phyloP scores from a whole-genome alignment of 108 stramenopile species.

The Seminavis robusta region DNA sequence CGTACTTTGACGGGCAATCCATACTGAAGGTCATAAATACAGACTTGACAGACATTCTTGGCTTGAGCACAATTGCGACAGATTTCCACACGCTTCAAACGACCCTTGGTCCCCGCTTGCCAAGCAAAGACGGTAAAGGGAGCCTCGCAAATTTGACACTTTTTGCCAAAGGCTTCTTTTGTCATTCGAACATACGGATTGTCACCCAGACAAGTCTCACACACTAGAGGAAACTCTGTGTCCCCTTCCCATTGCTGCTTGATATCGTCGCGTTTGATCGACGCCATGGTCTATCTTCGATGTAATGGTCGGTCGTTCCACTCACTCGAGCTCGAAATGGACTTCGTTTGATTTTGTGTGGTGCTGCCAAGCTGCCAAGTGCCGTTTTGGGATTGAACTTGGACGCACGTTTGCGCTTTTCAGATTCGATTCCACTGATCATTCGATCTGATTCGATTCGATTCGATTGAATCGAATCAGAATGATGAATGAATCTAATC shows the following conservation, averaged over 20 bases:
- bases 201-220: slow-evolving; percentile 99
- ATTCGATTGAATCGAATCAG: too few relatives aligned
- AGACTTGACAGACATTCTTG: slow-evolving; percentile 99
- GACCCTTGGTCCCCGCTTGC: slow-evolving; percentile 95
- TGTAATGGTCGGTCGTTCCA: too few relatives aligned
- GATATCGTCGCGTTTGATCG: slow-evolving; percentile 82
- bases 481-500: too few relatives aligned
- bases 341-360: too few relatives aligned
- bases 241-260: slow-evolving; percentile 94
- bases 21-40: slow-evolving; percentile 97
- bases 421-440: too few relatives aligned
- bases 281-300: too few relatives aligned
- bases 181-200: slow-evolving; percentile 99
- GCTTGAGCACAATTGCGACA: slow-evolving; percentile 93
- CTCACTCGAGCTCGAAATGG: too few relatives aligned
- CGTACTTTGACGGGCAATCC: slow-evolving; percentile 93
- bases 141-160: slow-evolving; percentile 95
- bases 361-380: too few relatives aligned
- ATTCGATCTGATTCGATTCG: too few relatives aligned
- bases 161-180: slow-evolving; percentile 86
- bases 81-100: slow-evolving; percentile 95
- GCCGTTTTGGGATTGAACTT: too few relatives aligned
- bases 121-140: slow-evolving; percentile 97
- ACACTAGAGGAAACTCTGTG: slow-evolving; percentile 95
- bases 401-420: too few relatives aligned